phyloP scores from a whole-genome alignment of 1,139 yeast genomes.

The Blastobotrys ciferrii region DNA sequence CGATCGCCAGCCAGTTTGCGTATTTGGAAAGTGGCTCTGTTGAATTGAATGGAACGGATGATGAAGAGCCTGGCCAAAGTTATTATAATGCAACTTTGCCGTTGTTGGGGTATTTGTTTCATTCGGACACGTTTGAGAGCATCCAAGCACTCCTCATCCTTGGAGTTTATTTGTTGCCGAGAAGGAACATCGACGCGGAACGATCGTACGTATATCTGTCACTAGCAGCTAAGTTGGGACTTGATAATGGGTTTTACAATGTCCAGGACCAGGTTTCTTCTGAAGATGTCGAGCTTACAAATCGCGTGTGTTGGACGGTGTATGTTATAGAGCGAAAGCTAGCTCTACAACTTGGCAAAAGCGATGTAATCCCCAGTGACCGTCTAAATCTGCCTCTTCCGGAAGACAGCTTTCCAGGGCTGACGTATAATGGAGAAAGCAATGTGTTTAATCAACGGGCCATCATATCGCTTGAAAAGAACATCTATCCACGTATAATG shows the following conservation, averaged over 20 bases:
- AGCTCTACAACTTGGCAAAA: slow-evolving; percentile 21
- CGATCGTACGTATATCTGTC: slow-evolving; percentile 7
- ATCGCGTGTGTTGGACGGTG: slow-evolving; percentile 24
- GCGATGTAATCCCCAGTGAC: slow-evolving; percentile 18
- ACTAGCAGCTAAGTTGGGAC: slow-evolving; percentile 8
- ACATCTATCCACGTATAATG: slow-evolving; percentile 7
- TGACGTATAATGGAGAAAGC: slow-evolving; percentile 8
- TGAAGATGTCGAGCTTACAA: slow-evolving; percentile 19
- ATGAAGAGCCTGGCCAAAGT: slow-evolving; percentile 10
- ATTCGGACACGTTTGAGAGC: neutral
- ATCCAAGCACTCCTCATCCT: slow-evolving; percentile 9
- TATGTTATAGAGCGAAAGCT: slow-evolving; percentile 22
- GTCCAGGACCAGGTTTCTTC: neutral
- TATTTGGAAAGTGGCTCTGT: slow-evolving; percentile 10
- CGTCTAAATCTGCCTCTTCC: slow-evolving; percentile 22
- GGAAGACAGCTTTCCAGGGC: slow-evolving; percentile 8
- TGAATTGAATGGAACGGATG: slow-evolving; percentile 2
- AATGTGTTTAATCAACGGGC: slow-evolving; percentile 11
- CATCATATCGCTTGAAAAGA: slow-evolving; percentile 7
- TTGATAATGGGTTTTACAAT: slow-evolving; percentile 6
- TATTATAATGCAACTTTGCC: slow-evolving; percentile 9
- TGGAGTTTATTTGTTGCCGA: slow-evolving; percentile 8
- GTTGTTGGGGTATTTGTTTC: slow-evolving; percentile 6
- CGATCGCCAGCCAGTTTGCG: slow-evolving; percentile 11
- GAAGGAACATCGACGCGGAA: slow-evolving; percentile 5